Evolutionary conservation across 345 rosid species (phyloP), one percentile per base, ranked within the genome.

Genomic region (Gossypium raimondii): DNA sequence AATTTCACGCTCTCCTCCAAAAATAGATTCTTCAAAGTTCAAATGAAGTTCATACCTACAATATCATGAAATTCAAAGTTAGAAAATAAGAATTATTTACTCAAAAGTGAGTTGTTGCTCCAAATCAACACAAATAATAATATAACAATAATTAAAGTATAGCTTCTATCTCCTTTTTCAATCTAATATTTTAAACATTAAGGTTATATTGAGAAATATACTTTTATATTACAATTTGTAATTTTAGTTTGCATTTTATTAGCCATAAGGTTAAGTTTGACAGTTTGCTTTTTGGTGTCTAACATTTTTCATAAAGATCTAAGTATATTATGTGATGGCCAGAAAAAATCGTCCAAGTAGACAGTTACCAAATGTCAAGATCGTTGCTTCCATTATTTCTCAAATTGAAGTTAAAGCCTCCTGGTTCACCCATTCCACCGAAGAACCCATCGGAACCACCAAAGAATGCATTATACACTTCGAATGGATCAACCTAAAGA

Each of bases 1-100:
- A 56, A 92, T 86, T 74, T 89, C 89, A 60, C 73, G 87, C 75
- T 88, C 76, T 67, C 82, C 97, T 76, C 98, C 98, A 73, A 86
- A 89, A 68, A 94, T 73, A 8, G 98, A 89, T 84, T 94, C 98
- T 85, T 92, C 91, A 74, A 94, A 90, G 82, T 88, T 92, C 87
- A 94, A 76, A 81, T 84, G 80, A 75, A 94, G 84, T 59, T 90
- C 87, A 77, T 81, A 87, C 86, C 98, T 94, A 76, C 73, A 73
- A 61, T 2, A 72, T 7, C 77, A 70, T 60, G 72, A 66, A 74
- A 22, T 16, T 63, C 12, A 27, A 73, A 62, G 22, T 43, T 29
- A 64, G 20, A 58, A 76, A 22, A 63, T 6, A 59, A 9, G 62
- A 52, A 60, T 14, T n/a, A n/a, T 67, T n/a, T 52, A 24, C 34